A percentile compares a stretch with the other conserved stretches of the same genome.
Conservation (phyloP, 306 rosid genomes). For the Leucaena leucocephala region DNA sequence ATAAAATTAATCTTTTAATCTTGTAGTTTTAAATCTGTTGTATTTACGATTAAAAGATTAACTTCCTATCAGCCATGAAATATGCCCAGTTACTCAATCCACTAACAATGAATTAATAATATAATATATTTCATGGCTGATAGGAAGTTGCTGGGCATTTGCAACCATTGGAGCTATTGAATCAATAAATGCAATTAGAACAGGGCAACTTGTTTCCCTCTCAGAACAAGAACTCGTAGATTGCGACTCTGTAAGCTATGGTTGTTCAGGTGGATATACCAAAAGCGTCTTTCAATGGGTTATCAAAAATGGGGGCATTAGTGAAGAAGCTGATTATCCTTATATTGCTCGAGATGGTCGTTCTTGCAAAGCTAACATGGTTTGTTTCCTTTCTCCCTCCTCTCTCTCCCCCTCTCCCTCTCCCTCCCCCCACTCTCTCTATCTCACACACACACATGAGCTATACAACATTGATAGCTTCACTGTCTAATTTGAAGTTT, state of each 20-base stretch:
- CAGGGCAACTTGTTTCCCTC: conserved; percentile 48
- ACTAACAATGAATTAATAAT: no score
- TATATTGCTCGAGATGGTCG: background rate
- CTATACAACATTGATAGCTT: background rate
- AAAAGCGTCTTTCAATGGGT: background rate
- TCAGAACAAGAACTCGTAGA: conserved; percentile 56
- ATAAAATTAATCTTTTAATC: no score
- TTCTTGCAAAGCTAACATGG: background rate
- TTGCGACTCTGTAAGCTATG: background rate
- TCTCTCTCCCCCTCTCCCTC: no score
- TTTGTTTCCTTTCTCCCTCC: background rate
- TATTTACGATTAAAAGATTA: no score
- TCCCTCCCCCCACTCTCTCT: no score
- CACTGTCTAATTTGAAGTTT: background rate
- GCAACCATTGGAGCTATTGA: conserved; percentile 51
- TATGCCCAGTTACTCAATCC: no score
- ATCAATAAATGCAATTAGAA: conserved; percentile 48
- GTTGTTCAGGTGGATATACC: background rate
- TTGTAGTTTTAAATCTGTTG: no score
- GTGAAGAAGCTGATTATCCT: background rate
- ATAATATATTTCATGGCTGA: background rate
- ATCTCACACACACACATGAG: background rate
- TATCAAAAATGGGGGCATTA: background rate
- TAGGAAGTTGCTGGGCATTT: conserved; percentile 67
- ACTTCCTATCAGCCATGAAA: no score